Evolutionary conservation across 371 early-diverging fungal genomes (phyloP), one percentile per base, ranked within the genome.

Genomic region (Mucor circinelloides): DNA sequence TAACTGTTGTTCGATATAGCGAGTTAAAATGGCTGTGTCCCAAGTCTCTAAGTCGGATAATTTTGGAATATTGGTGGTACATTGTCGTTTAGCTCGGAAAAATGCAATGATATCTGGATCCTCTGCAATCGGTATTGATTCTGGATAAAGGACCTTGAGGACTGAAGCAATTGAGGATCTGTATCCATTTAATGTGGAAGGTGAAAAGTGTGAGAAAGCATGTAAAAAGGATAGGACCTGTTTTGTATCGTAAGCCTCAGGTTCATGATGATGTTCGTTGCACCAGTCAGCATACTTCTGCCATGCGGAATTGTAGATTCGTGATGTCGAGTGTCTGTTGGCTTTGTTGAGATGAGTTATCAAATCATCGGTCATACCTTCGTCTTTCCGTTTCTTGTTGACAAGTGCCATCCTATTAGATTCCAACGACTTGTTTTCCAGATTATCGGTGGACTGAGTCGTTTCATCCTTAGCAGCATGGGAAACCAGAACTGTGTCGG

Each of bases 121-220:
- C 44, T 67, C 28, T 1, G 68, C 67, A 10, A 55, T 50, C 0
- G 42, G 56, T 36, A 0, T 56, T 2, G 1, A 2, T 5, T n/a
- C n/a, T 7, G 23, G 31, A 31, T 67, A 56, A 1, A 67, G 36
- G 1, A 28, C n/a, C 3, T 2, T 44, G 44, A 62, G 62, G 6
- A 62, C 63, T 21, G 63, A 68, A 2, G 62, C 63, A 17, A 67
- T 67, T 19, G 61, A 9, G 52, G 61, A 67, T 38, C 61, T 23
- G 9, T 60, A 42, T 5, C 7, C 23, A 27, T 67, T 67, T n/a
- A 67, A 19, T 12, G 36, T 42, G 8, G 23, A 12, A n/a, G 15
- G 19, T 9, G 27, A 13, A 28, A 27, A 63, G 3, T 61, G 62
- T n/a, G 40, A 40, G 10, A 12, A 40, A 10, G 8, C 3, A 12